Percentiles rank a stretch among this genome's conserved stretches.
Conservation (phyloP, 2,329 filamentous ascomycete genomes). For the Stachybotrys echinatus region DNA sequence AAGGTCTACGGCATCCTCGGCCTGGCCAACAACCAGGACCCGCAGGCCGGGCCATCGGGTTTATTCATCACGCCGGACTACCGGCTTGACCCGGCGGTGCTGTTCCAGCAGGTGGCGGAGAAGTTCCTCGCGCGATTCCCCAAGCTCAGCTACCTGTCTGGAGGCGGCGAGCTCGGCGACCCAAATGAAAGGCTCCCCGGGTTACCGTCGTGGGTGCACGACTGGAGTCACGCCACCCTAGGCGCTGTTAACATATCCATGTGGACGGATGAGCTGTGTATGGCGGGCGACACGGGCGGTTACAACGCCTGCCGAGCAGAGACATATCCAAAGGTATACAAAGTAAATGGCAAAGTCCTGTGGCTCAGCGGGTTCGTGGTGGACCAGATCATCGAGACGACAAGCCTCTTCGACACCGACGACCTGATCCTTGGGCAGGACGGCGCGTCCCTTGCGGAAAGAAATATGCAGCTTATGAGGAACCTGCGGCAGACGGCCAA, state of each 20-base stretch:
- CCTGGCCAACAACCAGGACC: background rate
- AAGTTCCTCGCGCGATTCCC: background rate
- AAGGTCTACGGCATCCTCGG: background rate
- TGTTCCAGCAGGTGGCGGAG: constrained; percentile 1
- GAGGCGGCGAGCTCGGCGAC: background rate
- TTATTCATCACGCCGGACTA: constrained; percentile 2
- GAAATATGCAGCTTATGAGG: background rate
- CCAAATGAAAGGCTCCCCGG: background rate
- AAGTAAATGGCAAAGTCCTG: background rate
- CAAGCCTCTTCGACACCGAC: background rate
- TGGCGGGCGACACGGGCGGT: background rate
- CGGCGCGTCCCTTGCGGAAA: background rate
- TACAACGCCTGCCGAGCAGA: background rate
- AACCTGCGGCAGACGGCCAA: background rate
- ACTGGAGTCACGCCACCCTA: background rate
- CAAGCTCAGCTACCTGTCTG: background rate
- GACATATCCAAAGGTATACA: background rate
- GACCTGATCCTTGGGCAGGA: background rate
- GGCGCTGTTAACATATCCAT: background rate
- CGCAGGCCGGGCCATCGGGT: background rate
- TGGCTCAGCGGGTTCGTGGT: background rate
- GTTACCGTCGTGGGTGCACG: background rate
- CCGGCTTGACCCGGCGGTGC: background rate
- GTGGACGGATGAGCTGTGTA: background rate
- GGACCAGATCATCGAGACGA: background rate